Percentiles rank a stretch among this genome's conserved stretches.
Evolutionary conservation across 495 filamentous ascomycete species (phyloP).

Genomic region (Aspergillus incahuasiensis): DNA sequence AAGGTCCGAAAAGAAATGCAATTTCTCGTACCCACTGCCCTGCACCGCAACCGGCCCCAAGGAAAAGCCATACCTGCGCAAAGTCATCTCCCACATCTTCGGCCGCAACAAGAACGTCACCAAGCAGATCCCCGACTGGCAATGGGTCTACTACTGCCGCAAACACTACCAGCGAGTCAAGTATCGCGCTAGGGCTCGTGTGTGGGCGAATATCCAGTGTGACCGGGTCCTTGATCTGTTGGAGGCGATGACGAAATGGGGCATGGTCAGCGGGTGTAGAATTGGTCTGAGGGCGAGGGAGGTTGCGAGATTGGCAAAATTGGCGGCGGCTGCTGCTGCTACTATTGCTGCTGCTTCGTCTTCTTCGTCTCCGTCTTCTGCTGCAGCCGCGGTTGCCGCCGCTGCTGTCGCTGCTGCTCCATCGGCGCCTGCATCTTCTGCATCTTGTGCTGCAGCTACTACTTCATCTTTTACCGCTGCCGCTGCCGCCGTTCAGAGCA

Average conservation of each 20-base stretch:
- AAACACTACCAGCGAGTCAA: slow-evolving; percentile 80
- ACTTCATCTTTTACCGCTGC: too few species aligned
- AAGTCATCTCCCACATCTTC: slow-evolving; percentile 79
- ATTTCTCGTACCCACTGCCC: not conserved
- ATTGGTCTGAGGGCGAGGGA: slow-evolving; percentile 26
- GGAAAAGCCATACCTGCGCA: slow-evolving; percentile 39
- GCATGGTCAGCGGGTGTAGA: slow-evolving; percentile 34
- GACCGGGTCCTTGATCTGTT: slow-evolving; percentile 56
- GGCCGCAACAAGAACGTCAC: slow-evolving; percentile 83
- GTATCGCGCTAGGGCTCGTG: slow-evolving; percentile 49
- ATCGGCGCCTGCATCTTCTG: too few species aligned
- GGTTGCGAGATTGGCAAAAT: not conserved
- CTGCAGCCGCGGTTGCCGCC: too few species aligned
- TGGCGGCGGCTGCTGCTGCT: too few species aligned
- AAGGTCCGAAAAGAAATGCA: not conserved
- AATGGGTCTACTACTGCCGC: slow-evolving; percentile 72
- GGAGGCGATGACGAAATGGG: slow-evolving; percentile 56
- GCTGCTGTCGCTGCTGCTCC: too few species aligned
- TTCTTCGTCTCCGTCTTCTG: too few species aligned
- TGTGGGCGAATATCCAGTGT: slow-evolving; percentile 53
- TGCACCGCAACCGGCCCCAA: slow-evolving; percentile 34
- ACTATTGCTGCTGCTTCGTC: too few species aligned
- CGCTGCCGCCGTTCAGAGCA: too few species aligned
- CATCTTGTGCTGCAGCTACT: too few species aligned
- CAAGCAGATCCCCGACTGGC: slow-evolving; percentile 54